These are phyloP conservation scores for Candida albicans DNA, from an alignment of 1,139 yeast species.

Conservation along the genomic window DNA sequence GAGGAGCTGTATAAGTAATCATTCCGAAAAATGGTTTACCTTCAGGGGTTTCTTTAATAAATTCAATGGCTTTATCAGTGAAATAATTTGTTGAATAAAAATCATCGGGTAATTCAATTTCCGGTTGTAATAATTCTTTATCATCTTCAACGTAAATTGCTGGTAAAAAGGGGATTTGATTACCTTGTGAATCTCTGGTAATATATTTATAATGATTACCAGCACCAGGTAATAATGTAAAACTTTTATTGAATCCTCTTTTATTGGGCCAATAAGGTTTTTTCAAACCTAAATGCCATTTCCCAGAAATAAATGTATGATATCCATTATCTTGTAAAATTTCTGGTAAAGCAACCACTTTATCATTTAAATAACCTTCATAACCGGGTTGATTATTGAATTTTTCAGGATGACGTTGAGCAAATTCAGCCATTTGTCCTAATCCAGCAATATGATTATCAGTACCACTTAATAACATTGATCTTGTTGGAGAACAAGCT, in stretches of 20 bases:
- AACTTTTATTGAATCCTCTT: constrained; percentile 53
- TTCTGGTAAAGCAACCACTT: constrained; percentile 56
- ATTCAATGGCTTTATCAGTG: constrained; percentile 57
- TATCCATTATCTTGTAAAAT: constrained; percentile 50
- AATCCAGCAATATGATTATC: constrained; percentile 63
- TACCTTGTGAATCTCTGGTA: constrained; percentile 31
- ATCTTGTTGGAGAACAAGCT: constrained; percentile 65
- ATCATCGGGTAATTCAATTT: constrained; percentile 41
- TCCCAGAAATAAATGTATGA: constrained; percentile 51
- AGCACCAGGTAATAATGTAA: constrained; percentile 56
- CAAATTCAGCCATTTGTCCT: constrained; percentile 59
- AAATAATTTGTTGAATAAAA: constrained; percentile 48
- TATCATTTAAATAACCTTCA: constrained; percentile 54
- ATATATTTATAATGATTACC: constrained; percentile 57
- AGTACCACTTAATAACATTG: constrained; percentile 61
- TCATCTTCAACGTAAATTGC: constrained; percentile 41
- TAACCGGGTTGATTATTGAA: constrained; percentile 54
- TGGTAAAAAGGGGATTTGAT: constrained; percentile 27
- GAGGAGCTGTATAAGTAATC: constrained; percentile 59
- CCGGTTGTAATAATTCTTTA: constrained; percentile 29
- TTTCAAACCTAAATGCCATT: constrained; percentile 57
- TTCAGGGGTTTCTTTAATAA: constrained; percentile 25
- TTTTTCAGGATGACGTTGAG: constrained; percentile 33
- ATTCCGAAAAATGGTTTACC: constrained; percentile 54
- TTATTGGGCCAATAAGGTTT: constrained; percentile 51